Evolutionary conservation across 768 basidiomycete genomes (phyloP).

Genomic region (Clavaria fumosa): DNA sequence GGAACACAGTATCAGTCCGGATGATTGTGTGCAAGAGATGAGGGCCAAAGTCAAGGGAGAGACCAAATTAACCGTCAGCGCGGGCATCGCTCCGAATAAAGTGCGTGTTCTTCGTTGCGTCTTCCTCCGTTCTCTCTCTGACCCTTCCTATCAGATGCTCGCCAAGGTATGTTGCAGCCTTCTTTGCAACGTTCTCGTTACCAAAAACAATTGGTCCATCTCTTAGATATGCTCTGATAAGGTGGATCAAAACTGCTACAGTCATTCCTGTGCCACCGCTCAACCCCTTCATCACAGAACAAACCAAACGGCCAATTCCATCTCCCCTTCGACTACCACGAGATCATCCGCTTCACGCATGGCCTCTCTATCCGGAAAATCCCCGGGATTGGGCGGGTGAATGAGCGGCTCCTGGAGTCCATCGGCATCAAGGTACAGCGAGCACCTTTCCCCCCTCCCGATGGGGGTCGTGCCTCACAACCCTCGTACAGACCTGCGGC

Average conservation of each 20-base stretch:
- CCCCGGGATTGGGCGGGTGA: slow-evolving; percentile 82
- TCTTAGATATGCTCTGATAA: slow-evolving; percentile 87
- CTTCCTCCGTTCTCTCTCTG: not conserved
- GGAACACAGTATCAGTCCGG: slow-evolving; percentile 45
- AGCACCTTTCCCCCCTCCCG: slow-evolving; percentile 1
- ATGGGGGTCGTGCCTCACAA: not conserved
- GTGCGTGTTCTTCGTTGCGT: slow-evolving; percentile 23
- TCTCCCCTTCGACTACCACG: slow-evolving; percentile 45
- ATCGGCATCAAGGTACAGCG: slow-evolving; percentile 63
- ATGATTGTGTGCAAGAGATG: slow-evolving; percentile 68
- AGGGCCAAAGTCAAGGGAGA: slow-evolving; percentile 55
- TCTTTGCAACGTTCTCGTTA: too few relatives aligned
- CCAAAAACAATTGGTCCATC: not conserved
- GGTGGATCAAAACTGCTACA: slow-evolving; percentile 22
- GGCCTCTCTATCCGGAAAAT: slow-evolving; percentile 76
- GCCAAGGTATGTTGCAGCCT: too few relatives aligned
- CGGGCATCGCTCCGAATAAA: slow-evolving; percentile 92
- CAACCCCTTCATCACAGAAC: slow-evolving; percentile 33
- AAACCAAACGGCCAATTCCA: slow-evolving; percentile 90
- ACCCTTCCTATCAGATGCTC: too few relatives aligned
- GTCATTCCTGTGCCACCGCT: slow-evolving; percentile 2
- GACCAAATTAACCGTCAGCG: slow-evolving; percentile 82
- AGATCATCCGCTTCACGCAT: slow-evolving; percentile 63
- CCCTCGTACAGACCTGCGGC: slow-evolving; percentile 54
- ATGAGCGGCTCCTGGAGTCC: slow-evolving; percentile 74